Conservation (phyloP, 2,329 filamentous ascomycete species). For the Ceratocystis cubensis region DNA sequence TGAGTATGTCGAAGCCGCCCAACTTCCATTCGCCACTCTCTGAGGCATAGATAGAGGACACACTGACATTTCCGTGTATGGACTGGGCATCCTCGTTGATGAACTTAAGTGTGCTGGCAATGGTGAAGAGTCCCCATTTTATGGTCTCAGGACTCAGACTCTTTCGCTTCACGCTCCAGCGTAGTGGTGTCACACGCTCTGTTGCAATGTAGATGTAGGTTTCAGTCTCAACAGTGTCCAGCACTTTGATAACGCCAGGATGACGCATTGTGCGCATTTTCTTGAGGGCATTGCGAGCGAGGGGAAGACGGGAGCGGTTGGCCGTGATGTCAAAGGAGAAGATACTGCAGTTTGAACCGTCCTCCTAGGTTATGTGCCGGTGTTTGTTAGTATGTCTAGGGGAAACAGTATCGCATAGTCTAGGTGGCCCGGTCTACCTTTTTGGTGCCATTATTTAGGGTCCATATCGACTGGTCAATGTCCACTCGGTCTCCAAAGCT, state of each 20-base stretch:
- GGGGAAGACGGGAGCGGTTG: conserved; percentile 67
- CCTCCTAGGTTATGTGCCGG: conserved; percentile 49
- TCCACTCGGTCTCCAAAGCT: conserved; percentile 87
- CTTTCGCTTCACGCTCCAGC: conserved; percentile 82
- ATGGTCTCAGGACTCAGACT: conserved; percentile 81
- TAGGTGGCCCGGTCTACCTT: conserved; percentile 43
- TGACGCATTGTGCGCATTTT: conserved; percentile 89
- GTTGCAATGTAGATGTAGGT: conserved; percentile 93
- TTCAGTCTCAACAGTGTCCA: conserved; percentile 94
- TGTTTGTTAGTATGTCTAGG: neutral
- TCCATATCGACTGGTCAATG: conserved; percentile 88
- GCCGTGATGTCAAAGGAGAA: conserved; percentile 84
- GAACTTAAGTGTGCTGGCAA: conserved; percentile 88
- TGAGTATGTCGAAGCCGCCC: conserved; percentile 83
- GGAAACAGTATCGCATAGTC: neutral
- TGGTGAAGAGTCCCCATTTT: conserved; percentile 85
- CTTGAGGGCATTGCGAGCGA: conserved; percentile 86
- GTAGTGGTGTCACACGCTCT: conserved; percentile 72
- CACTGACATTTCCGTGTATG: conserved; percentile 76
- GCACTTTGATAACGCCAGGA: conserved; percentile 83
- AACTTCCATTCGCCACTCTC: conserved; percentile 98
- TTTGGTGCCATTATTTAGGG: conserved; percentile 86
- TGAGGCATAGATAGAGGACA: conserved; percentile 79
- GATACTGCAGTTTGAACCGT: conserved; percentile 86
- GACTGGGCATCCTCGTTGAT: conserved; percentile 89